phyloP scores from a whole-genome alignment of 768 basidiomycete genomes.

The Termitomyces sp. region DNA sequence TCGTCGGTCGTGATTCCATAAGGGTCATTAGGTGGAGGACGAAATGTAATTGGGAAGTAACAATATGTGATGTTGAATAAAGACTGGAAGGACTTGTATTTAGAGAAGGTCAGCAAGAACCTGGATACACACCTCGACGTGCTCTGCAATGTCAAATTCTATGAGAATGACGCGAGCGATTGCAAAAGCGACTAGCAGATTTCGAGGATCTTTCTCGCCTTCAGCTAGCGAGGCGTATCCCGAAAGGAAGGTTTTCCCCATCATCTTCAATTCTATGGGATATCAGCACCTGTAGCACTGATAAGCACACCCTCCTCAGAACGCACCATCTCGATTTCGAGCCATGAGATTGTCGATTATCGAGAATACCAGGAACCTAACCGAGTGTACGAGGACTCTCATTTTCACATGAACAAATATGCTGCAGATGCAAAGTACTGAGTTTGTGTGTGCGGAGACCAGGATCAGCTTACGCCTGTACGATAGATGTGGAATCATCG shows the following conservation, averaged over 20 bases:
- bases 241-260: constrained; percentile 68
- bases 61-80: constrained; percentile 95
- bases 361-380: constrained; percentile 74
- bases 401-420: constrained; percentile 76
- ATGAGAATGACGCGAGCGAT: constrained; percentile 82
- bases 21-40: constrained; percentile 90
- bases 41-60: constrained; percentile 97
- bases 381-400: constrained; percentile 76
- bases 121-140: constrained; percentile 62
- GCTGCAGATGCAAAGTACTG: constrained; percentile 32
- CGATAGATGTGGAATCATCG: constrained; percentile 57
- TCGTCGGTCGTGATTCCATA: constrained; percentile 90
- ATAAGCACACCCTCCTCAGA: not conserved
- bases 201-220: constrained; percentile 96
- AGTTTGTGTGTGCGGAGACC: not conserved
- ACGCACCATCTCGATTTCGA: constrained; percentile 59
- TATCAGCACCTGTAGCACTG: not conserved
- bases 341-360: constrained; percentile 79
- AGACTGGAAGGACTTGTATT: constrained; percentile 39
- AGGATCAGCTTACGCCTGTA: constrained; percentile 44
- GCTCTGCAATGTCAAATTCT: constrained; percentile 75
- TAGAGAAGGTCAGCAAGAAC: not conserved
- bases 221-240: constrained; percentile 81
- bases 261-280: constrained; percentile 55
- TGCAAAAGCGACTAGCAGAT: constrained; percentile 84